Conservation (phyloP, 129 eudicot genomes). For the Pseudognaphalium luteoalbum region DNA sequence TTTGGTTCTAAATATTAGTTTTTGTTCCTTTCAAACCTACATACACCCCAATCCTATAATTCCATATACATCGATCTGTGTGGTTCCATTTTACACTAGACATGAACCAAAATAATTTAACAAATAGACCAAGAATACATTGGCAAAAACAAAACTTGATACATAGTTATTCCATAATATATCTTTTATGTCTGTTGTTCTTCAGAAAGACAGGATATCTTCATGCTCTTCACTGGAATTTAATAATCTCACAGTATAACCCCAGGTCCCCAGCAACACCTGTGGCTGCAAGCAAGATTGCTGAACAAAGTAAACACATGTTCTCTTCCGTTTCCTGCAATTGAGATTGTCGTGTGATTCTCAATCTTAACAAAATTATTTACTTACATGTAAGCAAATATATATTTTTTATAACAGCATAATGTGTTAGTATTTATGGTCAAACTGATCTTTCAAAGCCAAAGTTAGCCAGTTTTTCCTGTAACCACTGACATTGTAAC, state of each 20-base stretch:
- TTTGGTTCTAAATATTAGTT: slow-evolving; percentile 3
- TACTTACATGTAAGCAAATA: background rate
- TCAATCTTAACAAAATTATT: background rate
- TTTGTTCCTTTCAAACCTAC: background rate
- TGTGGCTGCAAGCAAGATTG: background rate
- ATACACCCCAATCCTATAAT: background rate
- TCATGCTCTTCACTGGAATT: background rate
- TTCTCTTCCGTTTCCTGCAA: background rate
- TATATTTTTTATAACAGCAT: background rate
- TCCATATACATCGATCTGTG: background rate
- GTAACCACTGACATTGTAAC: background rate
- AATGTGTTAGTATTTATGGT: background rate
- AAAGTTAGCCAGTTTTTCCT: background rate
- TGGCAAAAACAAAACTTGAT: background rate
- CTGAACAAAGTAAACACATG: background rate
- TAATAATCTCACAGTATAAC: background rate
- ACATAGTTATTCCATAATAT: background rate
- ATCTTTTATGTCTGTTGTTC: background rate
- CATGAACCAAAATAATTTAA: background rate
- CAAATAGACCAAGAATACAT: background rate
- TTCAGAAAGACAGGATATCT: background rate
- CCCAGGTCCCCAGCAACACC: slow-evolving; percentile 7
- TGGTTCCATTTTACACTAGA: background rate
- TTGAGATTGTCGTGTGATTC: background rate
- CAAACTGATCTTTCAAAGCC: background rate